Percentiles rank a stretch among this genome's conserved stretches.
Conservation (phyloP, 805 yeast species). For the Lipomyces starkeyi region DNA sequence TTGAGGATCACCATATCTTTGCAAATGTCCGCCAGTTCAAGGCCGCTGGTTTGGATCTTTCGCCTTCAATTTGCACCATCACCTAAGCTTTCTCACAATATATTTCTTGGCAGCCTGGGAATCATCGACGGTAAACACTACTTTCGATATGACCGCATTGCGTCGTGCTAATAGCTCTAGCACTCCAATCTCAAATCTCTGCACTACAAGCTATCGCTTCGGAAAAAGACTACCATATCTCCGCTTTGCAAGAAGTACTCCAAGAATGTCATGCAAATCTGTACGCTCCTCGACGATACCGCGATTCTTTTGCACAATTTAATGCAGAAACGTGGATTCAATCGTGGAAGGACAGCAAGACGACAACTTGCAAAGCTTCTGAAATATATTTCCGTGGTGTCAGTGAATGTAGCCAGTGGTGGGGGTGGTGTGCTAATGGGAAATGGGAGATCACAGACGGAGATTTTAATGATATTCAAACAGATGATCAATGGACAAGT, state of each 20-base stretch:
- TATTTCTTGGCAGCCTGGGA: slow-evolving; percentile 17
- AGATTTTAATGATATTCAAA: background rate
- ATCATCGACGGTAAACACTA: slow-evolving; percentile 19
- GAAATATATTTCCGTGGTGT: slow-evolving; percentile 3
- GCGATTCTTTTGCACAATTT: slow-evolving; percentile 12
- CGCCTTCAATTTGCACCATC: slow-evolving; percentile 5
- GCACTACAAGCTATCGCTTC: slow-evolving; percentile 11
- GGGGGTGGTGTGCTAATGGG: slow-evolving; percentile 11
- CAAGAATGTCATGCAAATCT: slow-evolving; percentile 13
- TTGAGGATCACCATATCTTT: slow-evolving; percentile 6
- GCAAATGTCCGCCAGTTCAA: slow-evolving; percentile 2
- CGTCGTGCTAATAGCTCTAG: slow-evolving; percentile 1
- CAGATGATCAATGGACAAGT: background rate
- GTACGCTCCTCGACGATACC: slow-evolving; percentile 20
- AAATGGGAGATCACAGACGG: background rate
- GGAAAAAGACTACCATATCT: slow-evolving; percentile 27
- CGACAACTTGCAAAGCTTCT: slow-evolving; percentile 1
- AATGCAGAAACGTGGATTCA: slow-evolving; percentile 16
- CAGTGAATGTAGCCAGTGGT: background rate
- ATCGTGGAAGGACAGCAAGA: slow-evolving; percentile 11
- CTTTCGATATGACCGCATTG: background rate
- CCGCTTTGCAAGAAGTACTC: slow-evolving; percentile 11
- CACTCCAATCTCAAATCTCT: slow-evolving; percentile 9
- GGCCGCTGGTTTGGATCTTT: slow-evolving; percentile 25
- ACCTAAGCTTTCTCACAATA: background rate